These are phyloP conservation scores for Aegilops sharonensis DNA, from an alignment of 176 grass and related monocot genomes.

Conservation along the genomic window DNA sequence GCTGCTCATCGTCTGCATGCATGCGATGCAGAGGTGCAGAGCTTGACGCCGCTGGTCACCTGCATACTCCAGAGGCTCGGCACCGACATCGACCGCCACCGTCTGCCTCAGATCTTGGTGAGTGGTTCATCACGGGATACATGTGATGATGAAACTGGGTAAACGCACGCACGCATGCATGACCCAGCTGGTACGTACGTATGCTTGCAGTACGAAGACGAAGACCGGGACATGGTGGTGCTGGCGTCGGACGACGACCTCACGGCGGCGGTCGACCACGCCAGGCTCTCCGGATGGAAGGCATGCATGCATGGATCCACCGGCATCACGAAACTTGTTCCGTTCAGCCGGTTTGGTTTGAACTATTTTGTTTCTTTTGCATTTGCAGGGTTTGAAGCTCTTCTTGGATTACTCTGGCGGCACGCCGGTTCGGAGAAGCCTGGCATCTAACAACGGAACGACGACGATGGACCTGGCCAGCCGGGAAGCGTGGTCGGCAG, in stretches of 20 bases:
- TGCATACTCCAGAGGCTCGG: conserved; percentile 67
- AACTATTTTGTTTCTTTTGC: background rate
- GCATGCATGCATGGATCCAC: conserved; percentile 17
- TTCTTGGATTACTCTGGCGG: conserved; percentile 66
- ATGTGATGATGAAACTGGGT: background rate
- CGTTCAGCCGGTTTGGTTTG: too few species aligned
- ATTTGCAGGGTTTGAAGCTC: conserved; percentile 52
- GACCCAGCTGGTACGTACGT: background rate
- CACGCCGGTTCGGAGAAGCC: conserved; percentile 2
- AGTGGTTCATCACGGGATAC: background rate
- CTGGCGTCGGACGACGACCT: conserved; percentile 73
- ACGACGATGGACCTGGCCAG: conserved; percentile 22
- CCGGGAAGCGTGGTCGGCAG: conserved; percentile 44
- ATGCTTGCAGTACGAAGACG: conserved; percentile 67
- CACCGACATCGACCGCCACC: conserved; percentile 41
- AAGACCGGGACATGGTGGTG: conserved; percentile 75
- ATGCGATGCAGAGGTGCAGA: conserved; percentile 51
- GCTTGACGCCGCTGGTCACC: conserved; percentile 63
- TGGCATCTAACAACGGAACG: background rate
- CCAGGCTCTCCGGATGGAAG: conserved; percentile 83
- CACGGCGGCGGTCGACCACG: conserved; percentile 68
- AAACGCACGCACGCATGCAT: background rate
- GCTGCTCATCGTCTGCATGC: too few species aligned
- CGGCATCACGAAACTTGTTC: background rate
- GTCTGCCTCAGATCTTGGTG: conserved; percentile 66